Conservation (phyloP, 1,284 basidiomycete species). For the Heterobasidion annosum region DNA sequence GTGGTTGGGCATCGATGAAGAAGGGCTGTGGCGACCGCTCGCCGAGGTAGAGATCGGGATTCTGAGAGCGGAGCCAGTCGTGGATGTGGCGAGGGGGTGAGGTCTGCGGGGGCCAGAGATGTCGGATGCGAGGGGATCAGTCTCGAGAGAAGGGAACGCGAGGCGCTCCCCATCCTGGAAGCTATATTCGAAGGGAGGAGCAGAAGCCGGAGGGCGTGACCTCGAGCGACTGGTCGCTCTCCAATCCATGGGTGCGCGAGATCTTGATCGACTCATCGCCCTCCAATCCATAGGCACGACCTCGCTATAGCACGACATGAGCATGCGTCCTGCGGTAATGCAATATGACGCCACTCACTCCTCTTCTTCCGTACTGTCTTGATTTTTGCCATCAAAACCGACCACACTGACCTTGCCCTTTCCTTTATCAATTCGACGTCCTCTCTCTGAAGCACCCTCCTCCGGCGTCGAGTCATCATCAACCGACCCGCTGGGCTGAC, state of each 20-base stretch:
- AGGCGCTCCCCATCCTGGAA: slow-evolving; percentile 16
- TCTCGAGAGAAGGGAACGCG: slow-evolving; percentile 20
- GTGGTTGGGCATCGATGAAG: slow-evolving; percentile 5
- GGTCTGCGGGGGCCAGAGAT: slow-evolving; percentile 7
- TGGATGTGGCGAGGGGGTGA: slow-evolving; percentile 2
- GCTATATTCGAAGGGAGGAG: slow-evolving; percentile 22
- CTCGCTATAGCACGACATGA: slow-evolving; percentile 27
- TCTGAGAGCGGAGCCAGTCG: slow-evolving; percentile 2
- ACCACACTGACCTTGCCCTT: slow-evolving; percentile 64
- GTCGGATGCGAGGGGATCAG: slow-evolving; percentile 7
- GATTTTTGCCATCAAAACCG: slow-evolving; percentile 69
- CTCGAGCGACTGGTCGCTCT: slow-evolving; percentile 65
- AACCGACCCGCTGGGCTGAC: slow-evolving; percentile 2
- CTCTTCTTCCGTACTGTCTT: slow-evolving; percentile 56
- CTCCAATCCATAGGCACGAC: slow-evolving; percentile 85
- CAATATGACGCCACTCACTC: slow-evolving; percentile 55
- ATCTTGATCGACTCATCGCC: slow-evolving; percentile 85
- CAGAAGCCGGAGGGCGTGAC: slow-evolving; percentile 52
- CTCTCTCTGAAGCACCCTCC: slow-evolving; percentile 39
- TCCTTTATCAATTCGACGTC: slow-evolving; percentile 65
- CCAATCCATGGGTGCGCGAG: slow-evolving; percentile 86
- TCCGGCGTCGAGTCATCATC: slow-evolving; percentile 12
- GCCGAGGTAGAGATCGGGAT: slow-evolving; percentile 2
- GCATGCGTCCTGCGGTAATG: slow-evolving; percentile 8
- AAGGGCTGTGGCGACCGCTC: slow-evolving; percentile 9